Base-by-base conservation (phyloP, 495 filamentous ascomycete species). In the Neurospora sp. region DNA sequence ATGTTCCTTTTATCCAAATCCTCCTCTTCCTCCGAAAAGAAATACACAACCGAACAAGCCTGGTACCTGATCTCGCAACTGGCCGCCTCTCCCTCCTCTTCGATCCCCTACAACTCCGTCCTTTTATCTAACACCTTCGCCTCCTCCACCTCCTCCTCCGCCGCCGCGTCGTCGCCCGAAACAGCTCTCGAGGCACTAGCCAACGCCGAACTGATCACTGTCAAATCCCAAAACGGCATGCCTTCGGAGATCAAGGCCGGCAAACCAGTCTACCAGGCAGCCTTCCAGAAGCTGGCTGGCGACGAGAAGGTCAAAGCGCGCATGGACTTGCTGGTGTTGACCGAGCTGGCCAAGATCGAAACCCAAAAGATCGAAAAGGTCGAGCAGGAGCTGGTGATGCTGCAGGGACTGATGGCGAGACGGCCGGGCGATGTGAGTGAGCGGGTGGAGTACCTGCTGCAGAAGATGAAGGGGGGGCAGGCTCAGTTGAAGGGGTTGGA, bases 61-160 rank as follows among this genome's bases (percentile, higher is more conserved):
- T 99, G 96, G 96, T 86, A 91, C 72, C 82, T 99, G 2, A 90
- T 98, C 79, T 93, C 91, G 77, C 79, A 85, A 9, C 87, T 99
- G 16, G 90, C 92, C 0, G 72, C 54, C 7, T 62, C 54, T 23
- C 54, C 54, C 23, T 7, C 54, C 20, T 31, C 2, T 16, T 62
- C 54, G 11, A 31, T 97, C 1, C 85, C 90, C 0, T 98, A 97
- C 83, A 95, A 94, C 84, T 92, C 94, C 75, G 83, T 97, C 16
- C 83, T 98, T 3, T 85, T 97, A 1, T 87, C 88, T 14, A 89
- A 91, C 76, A 86, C 93, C 0, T 97, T 94, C 35, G 35, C 35
- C 35, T 35, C 35, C 35, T 35, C 35, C 35, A 35, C 35, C 35
- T 35, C 35, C 35, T 35, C 35, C 35, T 35, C 35, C 35, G 35